These are phyloP conservation scores for Quaeritorhiza haematococci DNA, from an alignment of 371 early-diverging fungal genomes.

Conservation along the genomic window DNA sequence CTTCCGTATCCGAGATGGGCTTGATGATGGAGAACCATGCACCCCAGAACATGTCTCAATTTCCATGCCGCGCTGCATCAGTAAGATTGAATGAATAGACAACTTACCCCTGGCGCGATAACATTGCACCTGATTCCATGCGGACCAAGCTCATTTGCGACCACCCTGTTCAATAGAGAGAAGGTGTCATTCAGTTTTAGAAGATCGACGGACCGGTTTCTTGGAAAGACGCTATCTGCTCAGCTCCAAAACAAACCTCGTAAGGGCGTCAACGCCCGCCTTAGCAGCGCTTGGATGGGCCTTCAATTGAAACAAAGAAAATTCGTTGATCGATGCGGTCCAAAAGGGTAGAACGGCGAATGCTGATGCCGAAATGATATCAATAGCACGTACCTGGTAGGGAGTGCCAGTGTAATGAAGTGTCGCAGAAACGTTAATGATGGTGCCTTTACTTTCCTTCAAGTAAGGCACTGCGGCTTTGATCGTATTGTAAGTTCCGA, in stretches of 20 bases:
- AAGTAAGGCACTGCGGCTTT: constrained; percentile 69
- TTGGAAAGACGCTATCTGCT: neutral
- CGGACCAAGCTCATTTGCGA: constrained; percentile 56
- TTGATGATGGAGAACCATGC: neutral
- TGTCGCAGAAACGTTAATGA: constrained; percentile 65
- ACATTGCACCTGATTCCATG: constrained; percentile 55
- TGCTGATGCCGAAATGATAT: constrained; percentile 13
- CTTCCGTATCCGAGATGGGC: constrained; percentile 54
- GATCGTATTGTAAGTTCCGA: constrained; percentile 72
- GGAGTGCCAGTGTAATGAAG: constrained; percentile 58
- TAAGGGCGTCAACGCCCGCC: constrained; percentile 48
- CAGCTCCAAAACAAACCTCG: constrained; percentile 14
- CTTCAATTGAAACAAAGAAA: constrained; percentile 31
- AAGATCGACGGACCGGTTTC: constrained; percentile 7
- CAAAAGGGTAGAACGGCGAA: constrained; percentile 14
- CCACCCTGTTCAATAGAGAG: constrained; percentile 10
- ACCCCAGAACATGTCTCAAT: neutral
- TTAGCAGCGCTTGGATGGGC: constrained; percentile 50
- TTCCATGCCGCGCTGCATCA: neutral
- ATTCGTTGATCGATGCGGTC: constrained; percentile 30
- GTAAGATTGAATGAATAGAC: neutral
- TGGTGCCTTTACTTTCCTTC: constrained; percentile 61
- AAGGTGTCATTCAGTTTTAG: neutral
- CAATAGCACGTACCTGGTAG: constrained; percentile 43
- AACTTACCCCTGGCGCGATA: constrained; percentile 48